A percentile compares a stretch with the other conserved stretches of the same genome.
Conservation (phyloP, 345 rosid species). For the Psidium guajava region DNA sequence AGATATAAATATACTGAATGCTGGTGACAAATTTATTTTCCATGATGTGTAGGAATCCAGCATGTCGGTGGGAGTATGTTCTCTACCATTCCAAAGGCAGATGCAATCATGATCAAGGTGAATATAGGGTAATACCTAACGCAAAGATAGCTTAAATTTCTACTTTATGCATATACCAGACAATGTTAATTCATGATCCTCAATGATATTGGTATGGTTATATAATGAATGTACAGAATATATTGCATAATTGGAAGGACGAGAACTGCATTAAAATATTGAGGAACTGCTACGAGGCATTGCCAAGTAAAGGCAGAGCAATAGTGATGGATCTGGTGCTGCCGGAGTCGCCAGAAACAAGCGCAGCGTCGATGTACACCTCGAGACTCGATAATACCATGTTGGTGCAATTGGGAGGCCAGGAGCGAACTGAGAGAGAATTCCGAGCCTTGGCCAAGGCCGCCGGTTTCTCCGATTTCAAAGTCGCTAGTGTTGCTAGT, state of each 20-base stretch:
- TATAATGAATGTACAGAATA: neutral
- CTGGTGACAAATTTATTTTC: neutral
- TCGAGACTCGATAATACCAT: constrained; percentile 8
- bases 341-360: constrained; percentile 10
- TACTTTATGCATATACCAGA: neutral
- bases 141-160: neutral
- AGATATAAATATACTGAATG: neutral
- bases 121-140: neutral
- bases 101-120: constrained; percentile 22
- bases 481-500: constrained; percentile 5
- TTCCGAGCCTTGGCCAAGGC: constrained; percentile 1
- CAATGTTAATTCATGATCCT: neutral
- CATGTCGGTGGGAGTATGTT: constrained; percentile 19
- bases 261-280: constrained; percentile 8
- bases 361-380: constrained; percentile 1
- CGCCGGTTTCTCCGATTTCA: constrained; percentile 10
- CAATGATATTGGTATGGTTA: neutral
- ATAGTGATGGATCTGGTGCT: constrained; percentile 8
- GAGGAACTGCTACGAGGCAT: constrained; percentile 4
- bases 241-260: constrained; percentile 16
- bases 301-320: constrained; percentile 8
- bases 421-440: constrained; percentile 10
- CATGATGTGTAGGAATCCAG: constrained; percentile 6
- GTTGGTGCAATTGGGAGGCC: constrained; percentile 11
- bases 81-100: constrained; percentile 6